A percentile compares a stretch with the other conserved stretches of the same genome.
Evolutionary conservation across 2,329 filamentous ascomycete species (phyloP).

Genomic region (Gaeumannomyces tritici): DNA sequence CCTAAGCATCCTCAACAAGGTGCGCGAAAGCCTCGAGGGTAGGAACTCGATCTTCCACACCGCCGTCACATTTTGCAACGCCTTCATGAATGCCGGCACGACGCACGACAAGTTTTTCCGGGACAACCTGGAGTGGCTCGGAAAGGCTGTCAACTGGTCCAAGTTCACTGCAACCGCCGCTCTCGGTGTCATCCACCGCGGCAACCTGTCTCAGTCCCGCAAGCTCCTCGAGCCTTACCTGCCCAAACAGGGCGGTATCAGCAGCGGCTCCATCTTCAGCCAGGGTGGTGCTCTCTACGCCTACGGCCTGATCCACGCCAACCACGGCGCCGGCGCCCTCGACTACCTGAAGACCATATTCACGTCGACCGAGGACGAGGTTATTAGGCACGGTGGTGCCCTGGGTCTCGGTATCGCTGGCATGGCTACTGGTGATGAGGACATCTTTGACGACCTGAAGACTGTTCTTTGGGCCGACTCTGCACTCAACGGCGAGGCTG

Average conservation of each 20-base stretch:
- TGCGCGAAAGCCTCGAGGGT: slow-evolving; percentile 89
- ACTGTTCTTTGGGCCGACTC: slow-evolving; percentile 86
- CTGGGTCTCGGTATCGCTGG: slow-evolving; percentile 92
- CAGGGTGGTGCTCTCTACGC: slow-evolving; percentile 94
- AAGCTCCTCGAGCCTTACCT: slow-evolving; percentile 94
- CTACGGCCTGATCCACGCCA: slow-evolving; percentile 92
- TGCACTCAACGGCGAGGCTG: slow-evolving; percentile 91
- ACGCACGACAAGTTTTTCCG: slow-evolving; percentile 98
- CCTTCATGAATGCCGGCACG: slow-evolving; percentile 98
- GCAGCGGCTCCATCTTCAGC: slow-evolving; percentile 82
- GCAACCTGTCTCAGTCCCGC: slow-evolving; percentile 85
- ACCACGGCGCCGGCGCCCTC: slow-evolving; percentile 85
- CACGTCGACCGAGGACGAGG: slow-evolving; percentile 70
- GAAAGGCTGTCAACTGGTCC: slow-evolving; percentile 98
- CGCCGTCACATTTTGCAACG: slow-evolving; percentile 93
- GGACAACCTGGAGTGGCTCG: slow-evolving; percentile 94
- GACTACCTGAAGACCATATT: slow-evolving; percentile 72
- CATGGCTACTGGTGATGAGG: slow-evolving; percentile 89
- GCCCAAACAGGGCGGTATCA: slow-evolving; percentile 64
- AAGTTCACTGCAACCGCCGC: slow-evolving; percentile 98
- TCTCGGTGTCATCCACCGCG: slow-evolving; percentile 90
- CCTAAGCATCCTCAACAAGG: slow-evolving; percentile 85
- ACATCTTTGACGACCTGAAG: slow-evolving; percentile 86
- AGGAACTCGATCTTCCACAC: slow-evolving; percentile 98
- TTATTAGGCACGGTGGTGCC: slow-evolving; percentile 93